These are phyloP conservation scores for Pichia sp. DNA, from an alignment of 1,139 yeast species.

Conservation along the genomic window DNA sequence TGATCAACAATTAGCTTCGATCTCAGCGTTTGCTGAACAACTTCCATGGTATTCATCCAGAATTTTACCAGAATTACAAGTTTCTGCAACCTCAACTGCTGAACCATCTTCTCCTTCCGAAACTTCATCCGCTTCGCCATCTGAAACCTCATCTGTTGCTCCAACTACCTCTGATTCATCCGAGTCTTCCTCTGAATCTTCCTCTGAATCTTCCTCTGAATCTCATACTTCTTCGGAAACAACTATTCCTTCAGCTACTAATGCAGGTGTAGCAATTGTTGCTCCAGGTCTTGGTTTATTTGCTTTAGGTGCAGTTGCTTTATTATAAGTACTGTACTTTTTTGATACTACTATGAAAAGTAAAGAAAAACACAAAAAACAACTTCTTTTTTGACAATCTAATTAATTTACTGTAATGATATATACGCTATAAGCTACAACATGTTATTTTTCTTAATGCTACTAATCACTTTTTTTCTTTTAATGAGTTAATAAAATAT, in stretches of 20 bases:
- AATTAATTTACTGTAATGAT: neutral
- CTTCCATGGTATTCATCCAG: conserved; percentile 42
- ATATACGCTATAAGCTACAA: neutral
- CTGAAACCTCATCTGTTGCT: conserved; percentile 13
- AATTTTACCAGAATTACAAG: conserved; percentile 26
- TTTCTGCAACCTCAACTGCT: conserved; percentile 17
- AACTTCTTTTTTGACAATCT: neutral
- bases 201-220: conserved; percentile 20
- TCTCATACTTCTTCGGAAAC: conserved; percentile 8
- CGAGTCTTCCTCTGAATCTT: conserved; percentile 16
- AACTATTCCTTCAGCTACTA: conserved; percentile 8
- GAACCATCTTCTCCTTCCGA: conserved; percentile 3
- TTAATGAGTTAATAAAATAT: too few relatives aligned
- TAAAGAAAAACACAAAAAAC: too few relatives aligned
- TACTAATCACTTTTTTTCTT: too few relatives aligned
- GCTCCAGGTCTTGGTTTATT: conserved; percentile 17
- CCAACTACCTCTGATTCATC: conserved; percentile 4
- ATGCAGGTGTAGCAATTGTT: conserved; percentile 18
- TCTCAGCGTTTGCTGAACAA: conserved; percentile 33
- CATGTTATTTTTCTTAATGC: neutral
- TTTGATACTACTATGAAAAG: too few relatives aligned
- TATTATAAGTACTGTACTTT: conserved; percentile 12
- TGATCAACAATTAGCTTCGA: conserved; percentile 23
- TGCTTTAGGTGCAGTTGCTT: conserved; percentile 19
- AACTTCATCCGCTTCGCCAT: conserved; percentile 19